phyloP scores from a whole-genome alignment of 129 eudicot genomes.

The Lonicera japonica region DNA sequence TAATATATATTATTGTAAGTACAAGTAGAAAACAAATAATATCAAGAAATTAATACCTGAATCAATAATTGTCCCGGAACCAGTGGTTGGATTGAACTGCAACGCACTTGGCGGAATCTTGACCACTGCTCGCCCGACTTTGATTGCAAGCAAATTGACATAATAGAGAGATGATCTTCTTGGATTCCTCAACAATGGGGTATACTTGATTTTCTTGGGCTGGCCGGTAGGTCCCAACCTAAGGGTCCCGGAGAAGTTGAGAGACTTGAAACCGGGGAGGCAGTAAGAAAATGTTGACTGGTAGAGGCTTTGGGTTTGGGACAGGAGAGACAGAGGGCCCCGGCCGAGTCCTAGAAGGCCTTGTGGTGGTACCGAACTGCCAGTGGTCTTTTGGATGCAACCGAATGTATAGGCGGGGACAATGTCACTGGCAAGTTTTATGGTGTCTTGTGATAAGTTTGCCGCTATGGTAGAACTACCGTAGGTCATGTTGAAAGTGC shows the following conservation, averaged over 20 bases:
- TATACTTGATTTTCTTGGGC: constrained; percentile 57
- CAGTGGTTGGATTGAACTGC: constrained; percentile 68
- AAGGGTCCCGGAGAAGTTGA: constrained; percentile 66
- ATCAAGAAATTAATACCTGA: constrained; percentile 38
- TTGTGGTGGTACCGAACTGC: constrained; percentile 74
- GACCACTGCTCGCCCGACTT: constrained; percentile 51
- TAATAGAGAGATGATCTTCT: constrained; percentile 82
- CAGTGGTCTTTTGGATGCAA: constrained; percentile 46
- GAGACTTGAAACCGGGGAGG: constrained; percentile 79
- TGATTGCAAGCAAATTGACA: constrained; percentile 64
- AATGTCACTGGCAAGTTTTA: constrained; percentile 65
- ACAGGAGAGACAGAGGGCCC: constrained; percentile 68
- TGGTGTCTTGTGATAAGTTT: constrained; percentile 61
- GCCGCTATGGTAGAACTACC: constrained; percentile 67
- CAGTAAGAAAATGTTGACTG: constrained; percentile 83
- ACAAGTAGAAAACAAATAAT: too few species aligned
- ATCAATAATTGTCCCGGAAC: constrained; percentile 85
- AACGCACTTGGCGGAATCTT: constrained; percentile 63
- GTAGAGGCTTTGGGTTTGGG: constrained; percentile 69
- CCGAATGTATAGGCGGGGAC: constrained; percentile 66
- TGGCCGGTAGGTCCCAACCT: constrained; percentile 73
- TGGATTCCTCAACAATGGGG: constrained; percentile 77
- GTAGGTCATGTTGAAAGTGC: constrained; percentile 75
- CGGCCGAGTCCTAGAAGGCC: constrained; percentile 92
- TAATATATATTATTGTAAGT: too few species aligned